Base-by-base conservation (phyloP, 345 rosid species). In the Camelina sativa region DNA sequence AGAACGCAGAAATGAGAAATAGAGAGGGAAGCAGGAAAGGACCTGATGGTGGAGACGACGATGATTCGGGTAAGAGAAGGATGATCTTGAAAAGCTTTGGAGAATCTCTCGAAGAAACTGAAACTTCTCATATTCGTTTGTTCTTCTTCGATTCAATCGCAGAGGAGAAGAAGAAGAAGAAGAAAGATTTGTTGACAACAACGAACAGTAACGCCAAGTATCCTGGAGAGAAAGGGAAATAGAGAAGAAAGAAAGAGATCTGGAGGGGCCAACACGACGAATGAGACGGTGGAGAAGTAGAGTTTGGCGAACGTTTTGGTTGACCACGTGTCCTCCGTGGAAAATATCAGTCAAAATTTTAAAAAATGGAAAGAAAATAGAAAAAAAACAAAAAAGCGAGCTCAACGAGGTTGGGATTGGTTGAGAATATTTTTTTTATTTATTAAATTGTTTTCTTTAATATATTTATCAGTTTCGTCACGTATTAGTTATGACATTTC, bases 31-130 rank as follows among this genome's bases (percentile, higher is more conserved):
- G n/a, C 5, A 75, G 11, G 75, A 60, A 22, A 2, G 13, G 34
- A 92, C 99, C 98, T 84, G 85, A 96, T 76, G 40, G 99, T 76
- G 87, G 89, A 86, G 84, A 92, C 76, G 68, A 91, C 80, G 72
- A 91, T 4, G 34, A 92, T 81, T 74, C 88, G 84, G 35, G 98
- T 80, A 72, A 92, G 82, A 38, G 83, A 83, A 71, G 97, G 91
- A 75, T 85, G 65, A 38, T 88, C 98, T 50, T 83, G 84, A 75
- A 86, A 88, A 56, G 86, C 85, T 77, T 82, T 84, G 12, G 94
- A 84, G 81, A 86, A 67, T 77, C 90, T 76, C 64, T 85, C 81
- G 74, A 73, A 84, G 69, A 90, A n/a, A 48, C 76, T 83, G 62
- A 86, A 87, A 15, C 46, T 85, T 63, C 84, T 88, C 98, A 95